Percentiles rank a stretch among this genome's conserved stretches.
Evolutionary conservation across 371 early-diverging fungal genomes (phyloP).

Genomic region (Apophysomyces trapeziformis): DNA sequence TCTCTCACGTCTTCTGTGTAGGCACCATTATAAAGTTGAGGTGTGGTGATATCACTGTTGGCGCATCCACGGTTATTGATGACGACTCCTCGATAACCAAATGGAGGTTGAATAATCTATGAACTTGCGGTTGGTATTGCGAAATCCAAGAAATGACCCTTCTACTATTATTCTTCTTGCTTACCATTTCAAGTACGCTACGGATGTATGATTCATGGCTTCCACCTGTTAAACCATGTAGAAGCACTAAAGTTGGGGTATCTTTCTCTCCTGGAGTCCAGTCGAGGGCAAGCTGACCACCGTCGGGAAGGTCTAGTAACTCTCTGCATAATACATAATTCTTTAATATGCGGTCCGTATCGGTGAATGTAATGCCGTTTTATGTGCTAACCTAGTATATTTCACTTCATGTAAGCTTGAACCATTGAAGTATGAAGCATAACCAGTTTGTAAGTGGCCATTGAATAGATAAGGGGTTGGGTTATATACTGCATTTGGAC

Average conservation of each 20-base stretch:
- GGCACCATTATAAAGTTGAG: constrained; percentile 83
- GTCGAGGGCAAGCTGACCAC: constrained; percentile 87
- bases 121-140: neutral
- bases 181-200: constrained; percentile 67
- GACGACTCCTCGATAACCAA: constrained; percentile 77
- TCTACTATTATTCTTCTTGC: neutral
- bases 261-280: constrained; percentile 71
- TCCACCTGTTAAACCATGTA: constrained; percentile 93
- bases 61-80: constrained; percentile 91
- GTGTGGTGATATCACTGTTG: constrained; percentile 71
- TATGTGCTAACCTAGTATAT: constrained; percentile 54
- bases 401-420: constrained; percentile 42
- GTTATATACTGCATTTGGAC: constrained; percentile 42
- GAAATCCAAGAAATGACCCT: no score
- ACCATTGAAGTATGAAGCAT: constrained; percentile 57
- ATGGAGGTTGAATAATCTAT: constrained; percentile 50
- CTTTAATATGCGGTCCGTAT: neutral
- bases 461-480: constrained; percentile 64
- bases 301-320: constrained; percentile 73
- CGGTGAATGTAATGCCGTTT: neutral
- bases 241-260: constrained; percentile 74
- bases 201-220: constrained; percentile 87
- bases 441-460: constrained; percentile 67
- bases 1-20: constrained; percentile 82
- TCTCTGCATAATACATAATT: constrained; percentile 51